Base-by-base conservation (phyloP, 2,329 filamentous ascomycete species). In the Curvularia lunata region DNA sequence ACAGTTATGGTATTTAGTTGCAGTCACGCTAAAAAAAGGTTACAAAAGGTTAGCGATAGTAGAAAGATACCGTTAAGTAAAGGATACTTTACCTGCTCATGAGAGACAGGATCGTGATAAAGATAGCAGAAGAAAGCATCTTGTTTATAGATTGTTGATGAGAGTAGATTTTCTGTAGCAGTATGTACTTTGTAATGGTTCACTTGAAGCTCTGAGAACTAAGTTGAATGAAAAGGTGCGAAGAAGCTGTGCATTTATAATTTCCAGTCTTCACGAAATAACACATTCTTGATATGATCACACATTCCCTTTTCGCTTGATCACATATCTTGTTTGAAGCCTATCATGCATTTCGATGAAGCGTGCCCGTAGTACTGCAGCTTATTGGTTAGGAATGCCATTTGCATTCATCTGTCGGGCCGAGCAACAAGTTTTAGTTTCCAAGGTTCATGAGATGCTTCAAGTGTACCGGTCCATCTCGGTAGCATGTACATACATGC, bases 1-100 rank as follows among this genome's bases (percentile, higher is more conserved):
- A 47, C 45, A 47, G 45, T 47, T 47, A 18, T 47, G 45, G 28
- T 23, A 47, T 16, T 10, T 21, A 9, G 12, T 34, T 47, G 45
- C 45, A 47, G 45, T 47, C 28, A 47, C 45, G 45, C 45, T 47
- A 27, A 34, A 32, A 34, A n/a, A 47, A 47, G 18, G 18, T 21
- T 47, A 47, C 23, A 16, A 16, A 47, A 32, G 18, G n/a, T 47
- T 34, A 47, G 28, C 18, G 28, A 47, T 34, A 34, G 8, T 47
- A 16, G 9, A 47, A 47, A 34, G 28, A 34, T 28, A 47, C n/a
- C 13, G 32, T 21, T 16, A 13, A 32, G 45, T 32, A 47, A 28
- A 27, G 28, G n/a, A n/a, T 23, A 47, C 8, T 21, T 47, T 47
- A 47, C 45, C 45, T 47, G 27, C 45, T 28, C 45, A 47, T 34